These are phyloP conservation scores for Acer yangbiense DNA, from an alignment of 345 rosid genomes.

Conservation along the genomic window DNA sequence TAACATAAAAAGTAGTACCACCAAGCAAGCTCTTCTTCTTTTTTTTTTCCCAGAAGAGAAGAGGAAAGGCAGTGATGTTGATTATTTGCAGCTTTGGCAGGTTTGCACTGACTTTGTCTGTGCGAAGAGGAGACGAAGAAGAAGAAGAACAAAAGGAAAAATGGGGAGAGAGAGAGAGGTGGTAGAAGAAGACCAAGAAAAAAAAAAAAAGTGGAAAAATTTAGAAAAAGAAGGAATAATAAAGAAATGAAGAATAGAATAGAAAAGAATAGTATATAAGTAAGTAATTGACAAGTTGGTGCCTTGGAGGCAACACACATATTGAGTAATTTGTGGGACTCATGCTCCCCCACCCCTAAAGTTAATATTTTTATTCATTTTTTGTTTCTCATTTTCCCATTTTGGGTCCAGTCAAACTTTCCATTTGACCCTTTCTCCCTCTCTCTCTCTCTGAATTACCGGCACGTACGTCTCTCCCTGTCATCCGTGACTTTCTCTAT, in stretches of 20 bases:
- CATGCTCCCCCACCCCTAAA: background rate
- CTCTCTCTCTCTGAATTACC: conserved; percentile 17
- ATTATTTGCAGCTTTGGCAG: background rate
- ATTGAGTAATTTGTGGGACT: conserved; percentile 21
- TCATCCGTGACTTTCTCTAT: conserved; percentile 7
- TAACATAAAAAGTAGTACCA: background rate
- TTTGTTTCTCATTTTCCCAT: conserved; percentile 13
- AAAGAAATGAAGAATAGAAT: background rate
- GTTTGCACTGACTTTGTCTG: background rate
- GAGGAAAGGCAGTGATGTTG: background rate
- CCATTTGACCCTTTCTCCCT: conserved; percentile 28
- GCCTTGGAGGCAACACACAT: conserved; percentile 6
- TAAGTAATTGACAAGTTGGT: conserved; percentile 9
- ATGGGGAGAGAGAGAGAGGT: background rate
- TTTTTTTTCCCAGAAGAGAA: background rate
- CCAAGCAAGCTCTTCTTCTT: background rate
- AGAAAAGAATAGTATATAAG: background rate
- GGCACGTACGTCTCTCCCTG: conserved; percentile 23
- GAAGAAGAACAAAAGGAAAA: background rate
- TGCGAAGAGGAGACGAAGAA: background rate
- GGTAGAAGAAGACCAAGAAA: background rate
- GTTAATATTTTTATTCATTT: background rate
- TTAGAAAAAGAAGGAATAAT: background rate
- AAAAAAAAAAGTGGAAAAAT: background rate
- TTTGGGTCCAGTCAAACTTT: conserved; percentile 45